Base-by-base conservation (phyloP, 2,329 filamentous ascomycete genomes). In the Phoma sp. region DNA sequence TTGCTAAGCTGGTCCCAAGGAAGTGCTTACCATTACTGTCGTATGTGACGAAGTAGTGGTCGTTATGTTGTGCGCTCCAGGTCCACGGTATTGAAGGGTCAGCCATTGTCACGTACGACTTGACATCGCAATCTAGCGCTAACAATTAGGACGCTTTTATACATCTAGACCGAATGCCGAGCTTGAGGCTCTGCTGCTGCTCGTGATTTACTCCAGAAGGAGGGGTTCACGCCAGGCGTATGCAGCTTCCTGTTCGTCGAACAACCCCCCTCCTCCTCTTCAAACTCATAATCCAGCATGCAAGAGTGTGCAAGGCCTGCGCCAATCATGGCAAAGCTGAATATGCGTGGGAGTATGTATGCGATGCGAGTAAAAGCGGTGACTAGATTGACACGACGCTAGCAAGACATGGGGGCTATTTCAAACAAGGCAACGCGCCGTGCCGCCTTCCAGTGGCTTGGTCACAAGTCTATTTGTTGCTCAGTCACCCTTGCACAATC, bases 401-500 rank as follows among this genome's bases (percentile, higher is more conserved):
- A 18, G 18, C 2, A 7, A 29, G 42, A 40, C 14, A 39, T 39
- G 7, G 23, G 32, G 30, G 27, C 8, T 45, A 32, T 25, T 23
- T 23, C 36, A 47, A 47, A 43, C 37, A 23, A 40, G 8, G 38
- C 18, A 44, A 47, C 29, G 24, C 38, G 43, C 36, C 24, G 37
- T 25, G 14, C 49, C n/a, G 37, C 14, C 24, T 11, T 23, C 50
- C 50, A 44, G 11, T 38, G 18, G 36, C 36, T 38, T 23, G 36
- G 18, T 24, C 18, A 14, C n/a, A 25, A 35, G 41, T 35, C 22
- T 36, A 6, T 27, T n/a, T 35, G 40, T 25, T 29, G 25, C 11
- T 39, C 37, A 10, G 10, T 27, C 8, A 38, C 4, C 18, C 36
- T 38, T 38, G 36, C 8, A 38, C 18, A 18, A 2, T 4, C 14